Evolutionary conservation across 106 monocot genomes (phyloP).

Genomic region (Gastrodia elata): DNA sequence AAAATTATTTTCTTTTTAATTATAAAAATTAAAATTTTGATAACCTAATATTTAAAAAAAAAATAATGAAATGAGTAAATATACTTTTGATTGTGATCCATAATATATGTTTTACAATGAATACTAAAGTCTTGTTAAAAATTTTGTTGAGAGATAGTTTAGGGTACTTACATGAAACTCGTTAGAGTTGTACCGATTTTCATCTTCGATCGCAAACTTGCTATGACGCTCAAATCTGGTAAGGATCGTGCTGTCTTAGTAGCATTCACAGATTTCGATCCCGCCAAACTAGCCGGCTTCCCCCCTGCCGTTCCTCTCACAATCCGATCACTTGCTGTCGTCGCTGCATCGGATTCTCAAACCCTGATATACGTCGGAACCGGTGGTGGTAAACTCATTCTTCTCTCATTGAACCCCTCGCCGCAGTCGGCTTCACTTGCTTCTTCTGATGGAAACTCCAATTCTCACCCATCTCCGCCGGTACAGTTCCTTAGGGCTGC

Average conservation of each 20-base stretch:
- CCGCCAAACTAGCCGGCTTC: conserved; percentile 34
- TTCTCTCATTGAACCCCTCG: conserved; percentile 31
- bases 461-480: background rate
- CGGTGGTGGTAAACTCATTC: conserved; percentile 53
- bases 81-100: no score
- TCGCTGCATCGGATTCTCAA: conserved; percentile 20
- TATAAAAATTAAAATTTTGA: no score
- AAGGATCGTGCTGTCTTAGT: conserved; percentile 46
- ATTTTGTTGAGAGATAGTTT: no score
- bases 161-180: no score
- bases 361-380: conserved; percentile 55
- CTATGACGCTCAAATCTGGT: conserved; percentile 11
- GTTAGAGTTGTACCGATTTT: no score
- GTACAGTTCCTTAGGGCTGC: conserved; percentile 27
- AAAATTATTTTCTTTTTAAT: no score
- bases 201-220: background rate
- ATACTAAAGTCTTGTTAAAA: no score
- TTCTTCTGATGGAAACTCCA: background rate
- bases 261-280: conserved; percentile 42
- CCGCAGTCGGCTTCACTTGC: background rate
- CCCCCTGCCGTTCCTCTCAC: conserved; percentile 35
- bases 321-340: conserved; percentile 48
- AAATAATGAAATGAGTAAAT: no score
- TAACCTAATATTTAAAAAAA: no score
- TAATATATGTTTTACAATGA: no score